Conservation (phyloP, 805 yeast genomes). For the Phaffomyces thermotolerans region DNA sequence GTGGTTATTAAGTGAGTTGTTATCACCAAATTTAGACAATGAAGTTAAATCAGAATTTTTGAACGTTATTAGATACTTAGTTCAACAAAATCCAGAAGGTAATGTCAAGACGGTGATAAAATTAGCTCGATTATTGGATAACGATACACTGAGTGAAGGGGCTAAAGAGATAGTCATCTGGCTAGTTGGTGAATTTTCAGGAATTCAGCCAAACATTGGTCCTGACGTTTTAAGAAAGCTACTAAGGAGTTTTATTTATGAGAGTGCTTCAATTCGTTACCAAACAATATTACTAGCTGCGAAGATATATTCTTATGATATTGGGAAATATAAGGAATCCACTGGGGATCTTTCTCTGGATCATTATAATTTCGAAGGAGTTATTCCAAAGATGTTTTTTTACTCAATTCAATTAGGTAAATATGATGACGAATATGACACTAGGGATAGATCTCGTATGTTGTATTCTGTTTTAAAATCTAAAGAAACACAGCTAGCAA, state of each 20-base stretch:
- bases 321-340: slow-evolving; percentile 32
- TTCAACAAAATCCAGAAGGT: slow-evolving; percentile 52
- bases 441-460: slow-evolving; percentile 80
- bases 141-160: slow-evolving; percentile 25
- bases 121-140: slow-evolving; percentile 32
- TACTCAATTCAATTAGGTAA: slow-evolving; percentile 56
- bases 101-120: slow-evolving; percentile 50
- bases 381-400: slow-evolving; percentile 47
- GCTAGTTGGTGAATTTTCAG: slow-evolving; percentile 80
- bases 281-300: slow-evolving; percentile 71
- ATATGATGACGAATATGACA: slow-evolving; percentile 68
- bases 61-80: slow-evolving; percentile 62
- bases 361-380: slow-evolving; percentile 28
- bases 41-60: slow-evolving; percentile 54
- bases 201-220: slow-evolving; percentile 41
- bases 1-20: slow-evolving; percentile 54
- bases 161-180: slow-evolving; percentile 85
- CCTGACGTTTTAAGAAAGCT: slow-evolving; percentile 70
- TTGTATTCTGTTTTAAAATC: slow-evolving; percentile 51
- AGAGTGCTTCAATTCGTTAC: slow-evolving; percentile 52
- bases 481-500: slow-evolving; percentile 52
- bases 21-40: slow-evolving; percentile 20
- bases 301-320: slow-evolving; percentile 53
- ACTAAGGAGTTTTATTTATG: slow-evolving; percentile 44
- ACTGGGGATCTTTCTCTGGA: slow-evolving; percentile 20